Base-by-base conservation (phyloP, 768 basidiomycete genomes). In the Russula olivacea region DNA sequence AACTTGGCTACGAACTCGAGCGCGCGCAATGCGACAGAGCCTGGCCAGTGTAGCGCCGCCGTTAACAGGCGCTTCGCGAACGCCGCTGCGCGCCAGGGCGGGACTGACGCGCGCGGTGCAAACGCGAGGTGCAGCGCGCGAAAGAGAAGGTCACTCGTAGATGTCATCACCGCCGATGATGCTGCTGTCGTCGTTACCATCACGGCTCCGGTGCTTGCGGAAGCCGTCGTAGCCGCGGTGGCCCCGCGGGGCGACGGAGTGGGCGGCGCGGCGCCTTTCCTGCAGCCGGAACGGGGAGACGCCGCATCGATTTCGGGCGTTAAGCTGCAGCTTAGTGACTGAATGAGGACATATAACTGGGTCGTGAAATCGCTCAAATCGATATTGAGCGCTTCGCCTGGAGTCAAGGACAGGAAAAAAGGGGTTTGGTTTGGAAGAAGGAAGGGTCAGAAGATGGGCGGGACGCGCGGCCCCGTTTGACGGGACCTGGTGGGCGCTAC, bases 371-470 rank as follows among this genome's bases (percentile, higher is more conserved):
- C 96, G 70, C 78, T 81, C 59, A 98, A 81, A 79, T 98, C 97
- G 71, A 99, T 91, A 70, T 93, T 94, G 68, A 99, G 81, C n/a
- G 96, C 92, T 77, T 99, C 97, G 62, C 94, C 93, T 96, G 68
- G 47, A n/a, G 47, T 28, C 28, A 55, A 52, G 61, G 43, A 32
- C 34, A 63, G 6, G 38, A 60, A 51, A 63, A 52, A 34, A 50
- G 43, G 23, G 41, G 40, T 15, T 34, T 43, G 59, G n/a, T n/a
- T n/a, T n/a, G 50, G 6, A 12, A 17, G 15, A 40, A 40, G 38
- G 14, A 49, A 38, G 25, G 17, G 25, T 28, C 25, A 55, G 38
- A 45, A 54, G 52, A 23, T 21, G 61, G 34, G 25, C 21, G 61
- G 48, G 61, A 61, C 58, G 60, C 67, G 54, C 19, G 28, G 45